These are phyloP conservation scores for Musa itinerans DNA, from an alignment of 176 grass and related monocot species.

Conservation along the genomic window DNA sequence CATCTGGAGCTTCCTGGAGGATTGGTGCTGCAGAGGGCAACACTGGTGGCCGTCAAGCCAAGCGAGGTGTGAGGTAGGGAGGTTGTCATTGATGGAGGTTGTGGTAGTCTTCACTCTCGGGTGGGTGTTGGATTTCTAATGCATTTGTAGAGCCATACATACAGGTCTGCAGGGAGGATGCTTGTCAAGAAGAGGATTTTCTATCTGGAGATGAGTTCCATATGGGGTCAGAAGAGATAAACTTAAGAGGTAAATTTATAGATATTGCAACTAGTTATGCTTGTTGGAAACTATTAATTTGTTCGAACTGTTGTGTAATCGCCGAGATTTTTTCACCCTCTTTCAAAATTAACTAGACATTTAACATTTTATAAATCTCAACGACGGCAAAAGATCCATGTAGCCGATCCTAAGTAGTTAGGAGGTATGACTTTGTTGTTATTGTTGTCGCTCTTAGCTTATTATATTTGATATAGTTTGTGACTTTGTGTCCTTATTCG, in stretches of 20 bases:
- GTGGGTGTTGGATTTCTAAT: conserved; percentile 56
- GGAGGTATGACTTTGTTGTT: no score
- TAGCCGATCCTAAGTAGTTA: no score
- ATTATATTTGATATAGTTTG: no score
- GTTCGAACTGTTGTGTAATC: no score
- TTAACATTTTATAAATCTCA: no score
- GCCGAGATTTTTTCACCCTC: no score
- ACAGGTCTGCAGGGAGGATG: conserved; percentile 48
- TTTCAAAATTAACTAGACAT: no score
- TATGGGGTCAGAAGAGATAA: conserved; percentile 27
- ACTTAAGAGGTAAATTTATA: not conserved
- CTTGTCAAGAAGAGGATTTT: conserved; percentile 69
- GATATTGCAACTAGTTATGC: not conserved
- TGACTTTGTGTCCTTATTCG: no score
- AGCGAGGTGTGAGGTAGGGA: conserved; percentile 48
- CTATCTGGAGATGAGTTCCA: conserved; percentile 89
- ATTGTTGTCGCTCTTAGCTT: no score
- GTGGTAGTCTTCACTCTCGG: not conserved
- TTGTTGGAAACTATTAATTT: not conserved
- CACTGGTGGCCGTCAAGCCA: conserved; percentile 68
- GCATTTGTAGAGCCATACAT: conserved; percentile 65
- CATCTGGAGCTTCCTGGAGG: conserved; percentile 61
- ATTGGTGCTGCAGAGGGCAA: conserved; percentile 62
- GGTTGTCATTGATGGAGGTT: conserved; percentile 2
- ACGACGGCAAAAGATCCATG: no score